Percentiles rank a stretch among this genome's conserved stretches.
Evolutionary conservation across 345 rosid species (phyloP).

Genomic region (Dipteronia dyeriana): DNA sequence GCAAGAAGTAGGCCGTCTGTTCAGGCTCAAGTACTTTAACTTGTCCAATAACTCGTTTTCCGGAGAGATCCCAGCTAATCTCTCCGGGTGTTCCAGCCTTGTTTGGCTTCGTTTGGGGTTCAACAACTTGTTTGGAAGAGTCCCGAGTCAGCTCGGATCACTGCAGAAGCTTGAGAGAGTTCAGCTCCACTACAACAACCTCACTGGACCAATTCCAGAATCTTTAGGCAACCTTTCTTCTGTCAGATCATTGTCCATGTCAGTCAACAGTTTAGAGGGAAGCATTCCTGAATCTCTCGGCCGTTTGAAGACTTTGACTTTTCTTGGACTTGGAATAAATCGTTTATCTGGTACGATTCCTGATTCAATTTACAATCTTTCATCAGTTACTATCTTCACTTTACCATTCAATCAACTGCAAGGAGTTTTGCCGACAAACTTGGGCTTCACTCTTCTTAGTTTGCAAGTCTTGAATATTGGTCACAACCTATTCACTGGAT

Average conservation of each 20-base stretch:
- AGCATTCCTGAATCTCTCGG: background rate
- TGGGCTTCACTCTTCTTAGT: slow-evolving; percentile 25
- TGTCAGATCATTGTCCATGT: slow-evolving; percentile 7
- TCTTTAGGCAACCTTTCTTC: slow-evolving; percentile 23
- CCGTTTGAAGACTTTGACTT: slow-evolving; percentile 4
- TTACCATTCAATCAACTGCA: slow-evolving; percentile 18
- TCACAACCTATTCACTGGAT: slow-evolving; percentile 21
- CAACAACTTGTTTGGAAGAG: slow-evolving; percentile 18
- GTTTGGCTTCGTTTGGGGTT: slow-evolving; percentile 1
- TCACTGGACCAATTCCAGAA: slow-evolving; percentile 21
- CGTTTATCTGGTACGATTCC: slow-evolving; percentile 10
- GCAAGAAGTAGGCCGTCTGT: slow-evolving; percentile 21
- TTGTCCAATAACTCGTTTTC: slow-evolving; percentile 12
- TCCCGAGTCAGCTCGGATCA: slow-evolving; percentile 22
- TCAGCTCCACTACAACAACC: slow-evolving; percentile 13
- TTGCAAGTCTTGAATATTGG: slow-evolving; percentile 15
- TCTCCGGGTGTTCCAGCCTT: slow-evolving; percentile 6
- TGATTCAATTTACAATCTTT: slow-evolving; percentile 23
- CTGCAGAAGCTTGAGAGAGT: slow-evolving; percentile 21
- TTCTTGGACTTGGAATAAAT: slow-evolving; percentile 3
- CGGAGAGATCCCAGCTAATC: slow-evolving; percentile 19
- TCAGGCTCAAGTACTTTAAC: slow-evolving; percentile 11
- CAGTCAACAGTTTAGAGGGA: slow-evolving; percentile 11
- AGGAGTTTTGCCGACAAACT: slow-evolving; percentile 23
- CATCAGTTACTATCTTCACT: background rate